A percentile compares a stretch with the other conserved stretches of the same genome.
Conservation (phyloP, 2,329 filamentous ascomycete genomes). For the Cryphonectria nitschkei region DNA sequence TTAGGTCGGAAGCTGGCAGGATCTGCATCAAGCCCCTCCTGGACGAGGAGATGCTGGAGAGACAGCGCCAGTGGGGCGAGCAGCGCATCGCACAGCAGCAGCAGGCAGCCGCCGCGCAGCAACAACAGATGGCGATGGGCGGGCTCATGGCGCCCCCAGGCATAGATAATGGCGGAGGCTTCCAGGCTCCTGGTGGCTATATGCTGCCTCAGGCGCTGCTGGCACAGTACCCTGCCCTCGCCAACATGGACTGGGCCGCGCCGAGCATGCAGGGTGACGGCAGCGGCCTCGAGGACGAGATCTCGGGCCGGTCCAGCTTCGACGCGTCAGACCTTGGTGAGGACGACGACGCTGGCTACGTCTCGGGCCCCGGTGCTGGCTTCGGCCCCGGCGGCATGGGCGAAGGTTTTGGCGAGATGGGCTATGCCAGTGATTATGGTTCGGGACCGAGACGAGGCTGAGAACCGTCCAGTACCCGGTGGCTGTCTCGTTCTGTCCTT, state of each 20-base stretch:
- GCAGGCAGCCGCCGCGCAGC: conserved; percentile 45
- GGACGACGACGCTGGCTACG: conserved; percentile 71
- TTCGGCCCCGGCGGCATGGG: conserved; percentile 60
- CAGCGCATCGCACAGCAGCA: conserved; percentile 62
- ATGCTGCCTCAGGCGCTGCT: conserved; percentile 84
- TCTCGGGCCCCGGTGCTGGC: conserved; percentile 64
- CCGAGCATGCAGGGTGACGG: conserved; percentile 69
- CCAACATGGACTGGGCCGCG: conserved; percentile 80
- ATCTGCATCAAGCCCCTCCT: conserved; percentile 97
- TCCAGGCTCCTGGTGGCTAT: conserved; percentile 60
- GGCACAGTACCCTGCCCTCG: conserved; percentile 91
- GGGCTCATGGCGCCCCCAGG: conserved; percentile 62
- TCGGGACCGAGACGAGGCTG: conserved; percentile 39
- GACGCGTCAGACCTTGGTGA: conserved; percentile 76
- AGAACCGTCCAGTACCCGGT: background rate
- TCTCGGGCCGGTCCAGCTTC: conserved; percentile 80
- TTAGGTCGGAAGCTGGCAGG: conserved; percentile 91
- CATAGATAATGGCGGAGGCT: conserved; percentile 63
- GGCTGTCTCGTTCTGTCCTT: background rate
- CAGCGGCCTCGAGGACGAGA: conserved; percentile 73
- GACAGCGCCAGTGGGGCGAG: conserved; percentile 75
- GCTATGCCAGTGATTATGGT: conserved; percentile 58
- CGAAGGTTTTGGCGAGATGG: conserved; percentile 59
- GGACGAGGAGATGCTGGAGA: conserved; percentile 87
- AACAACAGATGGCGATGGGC: conserved; percentile 58